phyloP scores from a whole-genome alignment of 1,139 yeast genomes.

The Kodamaea sp. region DNA sequence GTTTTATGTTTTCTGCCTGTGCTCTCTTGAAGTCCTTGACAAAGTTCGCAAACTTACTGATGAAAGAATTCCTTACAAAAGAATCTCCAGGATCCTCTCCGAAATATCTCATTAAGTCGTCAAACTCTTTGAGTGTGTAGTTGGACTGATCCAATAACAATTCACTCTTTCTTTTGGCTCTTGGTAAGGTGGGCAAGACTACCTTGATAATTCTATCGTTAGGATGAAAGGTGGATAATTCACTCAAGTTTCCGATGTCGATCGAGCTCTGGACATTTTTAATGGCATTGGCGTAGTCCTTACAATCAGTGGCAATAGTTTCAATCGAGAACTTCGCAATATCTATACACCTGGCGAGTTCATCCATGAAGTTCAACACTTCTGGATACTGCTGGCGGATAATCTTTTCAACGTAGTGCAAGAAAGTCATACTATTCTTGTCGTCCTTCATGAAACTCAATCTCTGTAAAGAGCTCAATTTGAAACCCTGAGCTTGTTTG shows the following conservation, averaged over 20 bases:
- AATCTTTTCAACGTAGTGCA: constrained; percentile 77
- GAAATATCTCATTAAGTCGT: constrained; percentile 67
- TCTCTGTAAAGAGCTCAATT: constrained; percentile 71
- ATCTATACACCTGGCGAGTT: constrained; percentile 56
- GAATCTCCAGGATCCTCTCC: constrained; percentile 77
- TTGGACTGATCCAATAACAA: constrained; percentile 63
- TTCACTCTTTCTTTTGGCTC: constrained; percentile 67
- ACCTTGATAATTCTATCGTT: constrained; percentile 62
- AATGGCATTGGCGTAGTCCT: constrained; percentile 55
- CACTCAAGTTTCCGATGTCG: constrained; percentile 76
- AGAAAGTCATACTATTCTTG: constrained; percentile 73
- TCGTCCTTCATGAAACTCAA: constrained; percentile 77
- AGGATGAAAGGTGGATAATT: constrained; percentile 74
- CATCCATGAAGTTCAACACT: constrained; percentile 57
- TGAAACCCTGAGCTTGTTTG: constrained; percentile 81
- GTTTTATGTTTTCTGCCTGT: constrained; percentile 69
- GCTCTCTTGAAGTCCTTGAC: constrained; percentile 74
- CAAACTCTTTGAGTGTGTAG: constrained; percentile 67
- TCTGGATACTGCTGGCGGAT: constrained; percentile 70
- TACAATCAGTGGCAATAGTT: constrained; percentile 63
- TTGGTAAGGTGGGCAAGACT: constrained; percentile 64
- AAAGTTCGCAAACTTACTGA: constrained; percentile 72
- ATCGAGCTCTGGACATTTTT: constrained; percentile 71
- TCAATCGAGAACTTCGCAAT: constrained; percentile 71
- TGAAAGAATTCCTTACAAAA: constrained; percentile 67